Conservation (phyloP, 1,139 yeast genomes). For the Debaryomycetaceae sp. region DNA sequence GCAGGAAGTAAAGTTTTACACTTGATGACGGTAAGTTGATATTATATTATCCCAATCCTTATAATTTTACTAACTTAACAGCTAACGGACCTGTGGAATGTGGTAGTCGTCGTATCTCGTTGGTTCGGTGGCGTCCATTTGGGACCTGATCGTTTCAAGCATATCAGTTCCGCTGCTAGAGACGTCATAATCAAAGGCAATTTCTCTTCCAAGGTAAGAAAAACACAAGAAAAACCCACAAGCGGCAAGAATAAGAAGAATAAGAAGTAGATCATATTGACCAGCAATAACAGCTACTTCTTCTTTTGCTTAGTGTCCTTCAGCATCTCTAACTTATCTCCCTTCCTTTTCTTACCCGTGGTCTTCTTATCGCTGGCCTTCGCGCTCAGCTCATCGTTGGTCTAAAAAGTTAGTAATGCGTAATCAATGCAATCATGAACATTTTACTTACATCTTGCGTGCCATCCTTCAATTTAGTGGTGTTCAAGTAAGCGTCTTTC, state of each 20-base stretch:
- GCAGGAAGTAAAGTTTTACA: slow-evolving; percentile 90
- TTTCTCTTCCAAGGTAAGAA: slow-evolving; percentile 17
- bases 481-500: slow-evolving; percentile 27
- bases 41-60: slow-evolving; percentile 3
- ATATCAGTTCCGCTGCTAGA: slow-evolving; percentile 84
- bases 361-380: neutral
- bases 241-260: slow-evolving; percentile 21
- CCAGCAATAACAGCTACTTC: slow-evolving; percentile 4
- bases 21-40: slow-evolving; percentile 54
- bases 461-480: slow-evolving; percentile 21
- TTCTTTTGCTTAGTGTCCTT: slow-evolving; percentile 5
- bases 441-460: slow-evolving; percentile 4
- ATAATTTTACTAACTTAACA: slow-evolving; percentile 23
- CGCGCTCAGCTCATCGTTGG: neutral
- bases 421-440: neutral
- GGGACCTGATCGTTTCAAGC: slow-evolving; percentile 93
- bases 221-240: slow-evolving; percentile 8
- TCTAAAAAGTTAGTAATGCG: slow-evolving; percentile 8
- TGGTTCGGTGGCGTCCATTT: slow-evolving; percentile 94
- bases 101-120: slow-evolving; percentile 80
- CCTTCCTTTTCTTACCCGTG: slow-evolving; percentile 3
- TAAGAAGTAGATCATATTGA: slow-evolving; percentile 8
- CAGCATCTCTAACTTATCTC: slow-evolving; percentile 3
- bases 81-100: slow-evolving; percentile 81
- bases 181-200: slow-evolving; percentile 74